Evolutionary conservation across 495 filamentous ascomycete genomes (phyloP).

Genomic region (Neurospora tetraspora): DNA sequence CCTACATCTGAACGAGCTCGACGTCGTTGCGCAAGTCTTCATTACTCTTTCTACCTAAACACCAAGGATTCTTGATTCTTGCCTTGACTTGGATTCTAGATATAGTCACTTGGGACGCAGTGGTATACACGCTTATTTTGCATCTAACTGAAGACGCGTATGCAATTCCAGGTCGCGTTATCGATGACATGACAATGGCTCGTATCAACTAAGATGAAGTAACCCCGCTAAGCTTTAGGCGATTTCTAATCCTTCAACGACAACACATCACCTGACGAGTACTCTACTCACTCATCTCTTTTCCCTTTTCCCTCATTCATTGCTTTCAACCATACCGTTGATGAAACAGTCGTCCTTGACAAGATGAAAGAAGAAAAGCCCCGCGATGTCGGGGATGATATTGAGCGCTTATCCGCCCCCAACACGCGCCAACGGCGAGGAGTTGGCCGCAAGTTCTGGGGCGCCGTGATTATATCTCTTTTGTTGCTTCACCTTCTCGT

Average conservation of each 20-base stretch:
- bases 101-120: not conserved
- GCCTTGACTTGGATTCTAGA: not conserved
- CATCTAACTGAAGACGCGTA: not conserved
- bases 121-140: not conserved
- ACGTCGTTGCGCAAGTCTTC: not conserved
- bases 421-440: not conserved
- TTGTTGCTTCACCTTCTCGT: constrained; percentile 1
- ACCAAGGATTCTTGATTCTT: not conserved
- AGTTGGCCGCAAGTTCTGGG: not conserved
- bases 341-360: not conserved
- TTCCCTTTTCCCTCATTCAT: not conserved
- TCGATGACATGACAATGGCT: not conserved
- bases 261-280: not conserved
- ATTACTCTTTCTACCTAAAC: not conserved
- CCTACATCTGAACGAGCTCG: not conserved
- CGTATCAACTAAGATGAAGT: not conserved
- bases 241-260: not conserved
- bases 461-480: not conserved
- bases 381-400: not conserved
- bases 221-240: not conserved
- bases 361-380: not conserved
- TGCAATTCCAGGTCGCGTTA: not conserved
- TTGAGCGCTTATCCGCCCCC: not conserved
- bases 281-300: not conserved
- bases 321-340: not conserved